Evolutionary conservation across 106 monocot species (phyloP), one percentile per base, ranked within the genome.

Genomic region (Allium sativum): DNA sequence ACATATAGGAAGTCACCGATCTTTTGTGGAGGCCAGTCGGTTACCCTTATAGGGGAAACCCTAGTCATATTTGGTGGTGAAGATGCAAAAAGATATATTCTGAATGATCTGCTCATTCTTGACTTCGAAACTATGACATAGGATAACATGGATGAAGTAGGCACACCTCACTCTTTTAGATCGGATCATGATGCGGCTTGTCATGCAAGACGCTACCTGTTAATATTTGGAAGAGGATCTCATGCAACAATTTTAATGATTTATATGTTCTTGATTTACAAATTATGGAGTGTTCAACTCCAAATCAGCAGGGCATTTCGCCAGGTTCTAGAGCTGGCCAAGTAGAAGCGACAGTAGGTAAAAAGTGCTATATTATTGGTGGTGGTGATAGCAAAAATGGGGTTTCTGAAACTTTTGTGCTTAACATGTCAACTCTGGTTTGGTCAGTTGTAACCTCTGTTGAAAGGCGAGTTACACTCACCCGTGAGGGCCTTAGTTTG

Each of bases 81-180:
- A 85, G 92, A 99, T 88, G 92, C 92, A 42, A 99, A 88, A 48
- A 82, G 98, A 74, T 74, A 80, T 78, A 76, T 99, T 44, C 73
- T 99, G 56, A 99, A 99, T 80, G 98, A 99, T 68, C 59, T 99
- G 59, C 84, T 92, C 68, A 83, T 99, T 68, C 98, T 99, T 81
- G 98, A 99, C 77, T 77, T 99, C 65, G 92, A 99, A 72, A 85
- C 92, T 55, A 99, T 99, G 98, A 99, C 98, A 9, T 99, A 92
- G 98, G 88, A 99, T 61, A 92, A 92, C 61, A 69, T 92, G 40
- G 98, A 99, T 76, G 78, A 92, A 42, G 80, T 88, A 73, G 98
- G 98, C 2, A 78, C 72, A 18, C 81, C 92, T 69, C 98, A 92
- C 52, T 92, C 88, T 59, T 92, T 92, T 82, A 85, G 98, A 54